Evolutionary conservation across 2,329 filamentous ascomycete genomes (phyloP), one percentile per base, ranked within the genome.

Genomic region (Neoscytalidium dimidiatum): DNA sequence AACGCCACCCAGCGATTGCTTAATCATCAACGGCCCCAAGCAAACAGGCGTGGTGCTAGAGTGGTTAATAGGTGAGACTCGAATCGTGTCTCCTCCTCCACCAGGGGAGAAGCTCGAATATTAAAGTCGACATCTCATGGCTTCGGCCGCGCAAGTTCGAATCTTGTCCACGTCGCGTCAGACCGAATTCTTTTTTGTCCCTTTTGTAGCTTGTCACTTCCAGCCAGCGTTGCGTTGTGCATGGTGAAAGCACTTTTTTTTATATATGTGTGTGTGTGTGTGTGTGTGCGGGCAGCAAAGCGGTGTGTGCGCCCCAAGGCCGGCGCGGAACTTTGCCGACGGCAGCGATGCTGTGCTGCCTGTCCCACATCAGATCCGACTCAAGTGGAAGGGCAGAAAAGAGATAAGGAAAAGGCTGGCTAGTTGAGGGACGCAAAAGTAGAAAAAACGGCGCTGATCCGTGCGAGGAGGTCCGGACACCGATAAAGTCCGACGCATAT

Each of bases 51-150:
- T 48, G 64, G 62, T 68, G 66, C 66, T 62, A 65, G 66, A 68
- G 66, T 68, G 66, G 66, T 68, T 68, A 68, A 68, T 65, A 62
- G 66, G 66, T 68, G 46, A 51, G 66, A 68, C 66, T 68, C 63
- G 66, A 67, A 68, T 66, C 14, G 23, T 53, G 35, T 26, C n/a
- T 23, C 13, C n/a, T 33, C 13, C 23, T 23, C 4, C 21, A 1
- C 21, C 11, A 19, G 7, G 14, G 21, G 19, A 13, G 14, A 23
- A 35, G 13, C n/a, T 5, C 7, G 26, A n/a, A 29, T 3, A 9
- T 5, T 48, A 44, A 51, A 21, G 8, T 28, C 33, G 64, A 52
- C 48, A 68, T 68, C 67, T 62, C 43, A 68, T 68, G 67, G 58
- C 66, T 67, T 68, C 66, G 66, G 66, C 52, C 66, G 62, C 67